These are phyloP conservation scores for Pestalotiopsis sp. DNA, from an alignment of 2,329 filamentous ascomycete species.

Conservation along the genomic window DNA sequence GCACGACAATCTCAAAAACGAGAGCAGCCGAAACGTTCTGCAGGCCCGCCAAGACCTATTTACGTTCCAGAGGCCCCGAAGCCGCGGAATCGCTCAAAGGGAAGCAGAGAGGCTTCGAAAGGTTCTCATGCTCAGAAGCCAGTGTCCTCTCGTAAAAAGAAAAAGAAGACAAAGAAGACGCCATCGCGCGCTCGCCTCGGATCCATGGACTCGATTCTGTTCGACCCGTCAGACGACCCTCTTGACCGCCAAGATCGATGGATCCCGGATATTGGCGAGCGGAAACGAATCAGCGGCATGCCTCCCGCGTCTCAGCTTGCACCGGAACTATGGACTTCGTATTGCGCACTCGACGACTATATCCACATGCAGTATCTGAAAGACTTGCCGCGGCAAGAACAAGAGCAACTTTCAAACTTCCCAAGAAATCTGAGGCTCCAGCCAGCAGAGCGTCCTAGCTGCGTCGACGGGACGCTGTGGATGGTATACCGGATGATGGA, in stretches of 20 bases:
- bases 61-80: neutral
- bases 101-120: neutral
- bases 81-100: neutral
- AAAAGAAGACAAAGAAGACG: neutral
- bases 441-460: neutral
- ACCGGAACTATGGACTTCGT: neutral
- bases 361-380: neutral
- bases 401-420: neutral
- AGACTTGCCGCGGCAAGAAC: neutral
- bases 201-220: constrained; percentile 4
- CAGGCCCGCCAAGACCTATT: neutral
- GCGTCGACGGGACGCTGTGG: neutral
- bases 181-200: neutral
- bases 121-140: neutral
- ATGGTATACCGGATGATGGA: constrained; percentile 1
- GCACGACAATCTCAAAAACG: neutral
- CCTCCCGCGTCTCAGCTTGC: neutral
- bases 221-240: neutral
- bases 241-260: constrained; percentile 5
- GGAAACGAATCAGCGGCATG: neutral
- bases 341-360: constrained; percentile 2
- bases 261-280: constrained; percentile 1
- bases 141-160: neutral
- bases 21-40: neutral
- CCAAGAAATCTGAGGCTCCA: neutral